A percentile compares a stretch with the other conserved stretches of the same genome.
These are phyloP conservation scores for Adiantum capillusveneris DNA, from an alignment of 75 land plant genomes.

Conservation along the genomic window DNA sequence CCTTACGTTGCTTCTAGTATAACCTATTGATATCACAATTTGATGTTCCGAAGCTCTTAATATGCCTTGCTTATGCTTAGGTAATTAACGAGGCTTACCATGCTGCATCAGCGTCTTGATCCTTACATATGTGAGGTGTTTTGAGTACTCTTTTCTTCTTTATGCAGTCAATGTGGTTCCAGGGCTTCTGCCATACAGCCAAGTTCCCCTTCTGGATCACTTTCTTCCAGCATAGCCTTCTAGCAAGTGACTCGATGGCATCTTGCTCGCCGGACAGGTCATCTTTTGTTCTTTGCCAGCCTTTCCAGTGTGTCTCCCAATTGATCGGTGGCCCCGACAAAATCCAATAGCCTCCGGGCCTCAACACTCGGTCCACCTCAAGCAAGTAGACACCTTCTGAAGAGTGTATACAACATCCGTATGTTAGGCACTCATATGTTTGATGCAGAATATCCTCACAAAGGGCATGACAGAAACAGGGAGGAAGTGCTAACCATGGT, in stretches of 20 bases:
- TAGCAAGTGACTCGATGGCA: constrained; percentile 64
- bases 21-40: neutral
- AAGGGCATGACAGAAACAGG: neutral
- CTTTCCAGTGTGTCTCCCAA: constrained; percentile 63
- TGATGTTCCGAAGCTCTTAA: no score
- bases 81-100: constrained; percentile 39
- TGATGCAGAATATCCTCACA: no score
- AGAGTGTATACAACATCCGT: no score
- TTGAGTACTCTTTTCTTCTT: constrained; percentile 25
- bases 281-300: constrained; percentile 76
- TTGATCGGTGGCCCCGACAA: constrained; percentile 91
- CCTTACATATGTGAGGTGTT: constrained; percentile 35
- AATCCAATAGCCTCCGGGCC: constrained; percentile 90
- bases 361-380: constrained; percentile 88
- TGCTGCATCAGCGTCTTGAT: constrained; percentile 52
- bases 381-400: constrained; percentile 76
- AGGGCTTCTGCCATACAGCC: constrained; percentile 83
- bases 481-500: constrained; percentile 35
- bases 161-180: constrained; percentile 53
- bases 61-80: no score
- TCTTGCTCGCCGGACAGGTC: constrained; percentile 70
- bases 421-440: no score
- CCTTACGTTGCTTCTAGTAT: neutral
- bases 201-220: constrained; percentile 59
- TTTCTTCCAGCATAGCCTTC: constrained; percentile 85